Evolutionary conservation across 2,329 filamentous ascomycete genomes (phyloP).

Genomic region (Colletotrichum higginsianum): DNA sequence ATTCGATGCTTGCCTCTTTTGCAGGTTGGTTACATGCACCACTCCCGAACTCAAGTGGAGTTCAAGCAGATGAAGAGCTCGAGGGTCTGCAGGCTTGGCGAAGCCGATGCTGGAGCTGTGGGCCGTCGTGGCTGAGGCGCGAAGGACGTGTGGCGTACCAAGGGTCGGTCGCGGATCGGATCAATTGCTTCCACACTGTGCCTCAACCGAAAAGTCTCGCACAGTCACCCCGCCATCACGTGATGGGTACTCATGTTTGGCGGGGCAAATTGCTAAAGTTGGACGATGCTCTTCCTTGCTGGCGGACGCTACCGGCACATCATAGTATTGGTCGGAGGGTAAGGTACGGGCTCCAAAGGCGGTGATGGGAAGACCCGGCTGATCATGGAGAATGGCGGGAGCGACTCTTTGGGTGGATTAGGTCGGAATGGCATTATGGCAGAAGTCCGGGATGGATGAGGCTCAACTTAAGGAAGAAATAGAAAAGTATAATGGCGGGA

Average conservation of each 20-base stretch:
- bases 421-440: background rate
- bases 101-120: background rate
- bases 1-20: background rate
- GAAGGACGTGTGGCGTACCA: background rate
- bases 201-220: background rate
- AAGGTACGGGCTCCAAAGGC: slow-evolving; percentile 35
- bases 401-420: slow-evolving; percentile 14
- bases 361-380: slow-evolving; percentile 37
- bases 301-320: slow-evolving; percentile 19
- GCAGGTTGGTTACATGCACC: slow-evolving; percentile 1
- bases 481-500: background rate
- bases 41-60: background rate
- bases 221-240: slow-evolving; percentile 42
- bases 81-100: slow-evolving; percentile 3
- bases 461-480: background rate
- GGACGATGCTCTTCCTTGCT: slow-evolving; percentile 28
- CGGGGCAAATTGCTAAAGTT: slow-evolving; percentile 32
- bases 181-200: slow-evolving; percentile 15
- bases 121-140: background rate
- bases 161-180: background rate
- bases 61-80: slow-evolving; percentile 10
- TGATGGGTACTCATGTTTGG: slow-evolving; percentile 11
- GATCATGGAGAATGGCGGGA: slow-evolving; percentile 33
- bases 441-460: background rate
- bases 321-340: slow-evolving; percentile 16